Evolutionary conservation across 116 monocot genomes (phyloP).

Genomic region (Phalaenopsis hybrid): DNA sequence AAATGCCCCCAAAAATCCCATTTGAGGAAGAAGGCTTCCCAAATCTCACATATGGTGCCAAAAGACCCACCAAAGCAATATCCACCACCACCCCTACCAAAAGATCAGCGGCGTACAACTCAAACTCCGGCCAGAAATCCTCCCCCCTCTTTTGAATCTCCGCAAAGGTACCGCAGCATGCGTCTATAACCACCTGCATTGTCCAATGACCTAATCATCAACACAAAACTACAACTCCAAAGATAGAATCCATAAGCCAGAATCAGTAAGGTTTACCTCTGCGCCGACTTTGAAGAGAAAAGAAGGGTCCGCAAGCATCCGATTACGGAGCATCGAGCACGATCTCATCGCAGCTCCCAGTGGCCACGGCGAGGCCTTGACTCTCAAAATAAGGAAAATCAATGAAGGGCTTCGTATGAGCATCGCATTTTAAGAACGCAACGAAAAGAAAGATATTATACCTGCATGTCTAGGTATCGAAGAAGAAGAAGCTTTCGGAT

Average conservation of each 20-base stretch:
- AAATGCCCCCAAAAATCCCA: slow-evolving; percentile 44
- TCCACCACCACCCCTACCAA: slow-evolving; percentile 86
- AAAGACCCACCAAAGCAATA: slow-evolving; percentile 78
- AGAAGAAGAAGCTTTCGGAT: slow-evolving; percentile 48
- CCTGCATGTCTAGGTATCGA: slow-evolving; percentile 86
- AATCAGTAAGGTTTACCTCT: slow-evolving; percentile 39
- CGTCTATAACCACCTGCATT: slow-evolving; percentile 80
- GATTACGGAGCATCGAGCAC: slow-evolving; percentile 54
- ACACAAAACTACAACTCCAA: neutral
- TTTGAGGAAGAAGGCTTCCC: slow-evolving; percentile 43
- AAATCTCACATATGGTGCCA: slow-evolving; percentile 92
- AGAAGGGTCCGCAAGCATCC: slow-evolving; percentile 86
- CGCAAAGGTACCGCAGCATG: slow-evolving; percentile 89
- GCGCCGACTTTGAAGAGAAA: slow-evolving; percentile 94
- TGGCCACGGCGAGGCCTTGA: slow-evolving; percentile 64
- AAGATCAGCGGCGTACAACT: slow-evolving; percentile 96
- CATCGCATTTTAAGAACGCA: neutral
- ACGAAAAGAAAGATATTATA: slow-evolving; percentile 9
- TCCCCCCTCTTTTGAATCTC: slow-evolving; percentile 93
- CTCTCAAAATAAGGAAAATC: neutral
- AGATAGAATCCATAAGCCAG: neutral
- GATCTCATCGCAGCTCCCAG: slow-evolving; percentile 47
- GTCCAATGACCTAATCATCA: neutral
- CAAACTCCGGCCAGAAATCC: slow-evolving; percentile 97
- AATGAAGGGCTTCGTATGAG: neutral